Evolutionary conservation across 2,329 filamentous ascomycete species (phyloP).

Genomic region (Ceratocystis eucalypticola): DNA sequence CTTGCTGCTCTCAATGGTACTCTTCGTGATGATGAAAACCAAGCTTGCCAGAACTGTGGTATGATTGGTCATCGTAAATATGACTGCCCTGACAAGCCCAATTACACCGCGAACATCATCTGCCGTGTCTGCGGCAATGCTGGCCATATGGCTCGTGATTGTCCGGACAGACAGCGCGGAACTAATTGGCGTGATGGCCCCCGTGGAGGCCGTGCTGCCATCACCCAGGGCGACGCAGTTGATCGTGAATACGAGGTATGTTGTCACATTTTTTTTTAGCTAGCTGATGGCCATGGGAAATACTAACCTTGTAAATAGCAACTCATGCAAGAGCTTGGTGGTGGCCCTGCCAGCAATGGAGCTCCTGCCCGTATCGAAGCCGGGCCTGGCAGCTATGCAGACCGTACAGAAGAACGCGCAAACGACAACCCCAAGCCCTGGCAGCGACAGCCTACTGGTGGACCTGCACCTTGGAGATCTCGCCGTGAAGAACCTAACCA

Average conservation of each 20-base stretch:
- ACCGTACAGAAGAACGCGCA: conserved; percentile 35
- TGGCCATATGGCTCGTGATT: conserved; percentile 96
- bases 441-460: conserved; percentile 75
- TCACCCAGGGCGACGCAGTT: conserved; percentile 57
- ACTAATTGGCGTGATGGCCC: conserved; percentile 67
- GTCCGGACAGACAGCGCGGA: conserved; percentile 84
- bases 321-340: conserved; percentile 95
- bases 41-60: conserved; percentile 97
- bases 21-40: conserved; percentile 95
- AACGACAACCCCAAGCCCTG: conserved; percentile 58
- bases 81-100: conserved; percentile 92
- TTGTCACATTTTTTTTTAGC: conserved; percentile 17
- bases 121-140: conserved; percentile 96
- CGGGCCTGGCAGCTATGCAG: conserved; percentile 54
- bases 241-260: conserved; percentile 90
- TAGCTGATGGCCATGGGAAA: conserved; percentile 6
- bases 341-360: conserved; percentile 42
- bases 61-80: conserved; percentile 99
- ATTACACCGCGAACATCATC: conserved; percentile 98
- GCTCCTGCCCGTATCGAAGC: conserved; percentile 76
- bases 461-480: conserved; percentile 65
- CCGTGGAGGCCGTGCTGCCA: conserved; percentile 49
- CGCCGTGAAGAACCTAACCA: conserved; percentile 39
- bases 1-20: conserved; percentile 97
- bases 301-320: conserved; percentile 45